Conservation (phyloP, 208 protist genomes). For the Trypanosoma vivax region DNA sequence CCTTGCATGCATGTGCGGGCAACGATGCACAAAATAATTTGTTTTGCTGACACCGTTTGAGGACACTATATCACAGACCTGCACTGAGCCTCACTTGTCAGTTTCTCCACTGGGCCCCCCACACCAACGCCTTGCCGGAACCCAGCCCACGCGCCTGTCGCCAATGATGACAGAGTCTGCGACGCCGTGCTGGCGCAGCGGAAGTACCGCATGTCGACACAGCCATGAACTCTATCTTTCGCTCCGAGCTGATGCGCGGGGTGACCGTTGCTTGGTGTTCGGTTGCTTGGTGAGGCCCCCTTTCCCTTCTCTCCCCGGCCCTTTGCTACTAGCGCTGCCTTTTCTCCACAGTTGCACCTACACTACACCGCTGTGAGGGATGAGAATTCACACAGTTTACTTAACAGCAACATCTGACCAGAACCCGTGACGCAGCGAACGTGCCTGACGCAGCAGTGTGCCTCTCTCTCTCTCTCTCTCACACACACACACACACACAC, state of each 20-base stretch:
- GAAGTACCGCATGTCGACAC: not conserved
- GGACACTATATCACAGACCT: conserved; percentile 9
- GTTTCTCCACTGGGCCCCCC: not conserved
- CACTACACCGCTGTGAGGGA: not conserved
- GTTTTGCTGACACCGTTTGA: not conserved
- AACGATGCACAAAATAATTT: not conserved
- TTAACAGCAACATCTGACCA: conserved; percentile 13
- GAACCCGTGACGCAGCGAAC: not conserved
- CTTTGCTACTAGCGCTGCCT: too few species aligned
- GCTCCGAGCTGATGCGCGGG: conserved; percentile 5
- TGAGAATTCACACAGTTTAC: not conserved
- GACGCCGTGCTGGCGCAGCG: not conserved
- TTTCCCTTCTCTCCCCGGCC: too few species aligned
- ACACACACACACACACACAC: too few species aligned
- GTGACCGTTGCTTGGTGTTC: not conserved
- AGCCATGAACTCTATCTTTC: conserved; percentile 4
- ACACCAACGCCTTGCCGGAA: not conserved
- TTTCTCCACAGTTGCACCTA: too few species aligned
- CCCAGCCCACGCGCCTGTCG: not conserved
- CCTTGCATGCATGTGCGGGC: conserved; percentile 3
- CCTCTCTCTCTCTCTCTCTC: too few species aligned
- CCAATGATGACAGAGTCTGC: not conserved
- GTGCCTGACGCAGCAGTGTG: not conserved
- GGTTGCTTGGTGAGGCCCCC: too few species aligned
- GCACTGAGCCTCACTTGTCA: not conserved